These are phyloP conservation scores for Darksidea phi DNA, from an alignment of 495 filamentous ascomycete species.

Conservation along the genomic window DNA sequence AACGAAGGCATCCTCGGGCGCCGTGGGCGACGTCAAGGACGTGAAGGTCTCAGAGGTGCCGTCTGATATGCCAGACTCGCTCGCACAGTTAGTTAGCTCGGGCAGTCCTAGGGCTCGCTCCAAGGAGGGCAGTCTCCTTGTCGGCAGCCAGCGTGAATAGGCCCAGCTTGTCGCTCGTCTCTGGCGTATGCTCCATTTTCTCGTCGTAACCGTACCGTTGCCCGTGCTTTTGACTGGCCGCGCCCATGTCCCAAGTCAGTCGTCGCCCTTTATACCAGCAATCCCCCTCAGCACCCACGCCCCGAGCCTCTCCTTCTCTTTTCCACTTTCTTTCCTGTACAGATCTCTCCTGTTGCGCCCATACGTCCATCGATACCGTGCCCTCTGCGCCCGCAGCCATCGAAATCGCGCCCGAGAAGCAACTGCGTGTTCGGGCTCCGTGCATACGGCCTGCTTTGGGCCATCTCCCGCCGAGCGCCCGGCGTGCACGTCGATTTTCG, in stretches of 20 bases:
- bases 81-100: not conserved
- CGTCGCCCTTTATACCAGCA: constrained; percentile 25
- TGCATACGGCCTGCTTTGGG: constrained; percentile 10
- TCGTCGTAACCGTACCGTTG: constrained; percentile 23
- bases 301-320: constrained; percentile 7
- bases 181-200: constrained; percentile 18
- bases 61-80: not conserved
- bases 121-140: not conserved
- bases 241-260: constrained; percentile 26
- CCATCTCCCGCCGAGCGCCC: not conserved
- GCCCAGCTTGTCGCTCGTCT: constrained; percentile 21
- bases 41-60: not conserved
- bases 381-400: constrained; percentile 4
- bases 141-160: not conserved
- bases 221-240: constrained; percentile 27
- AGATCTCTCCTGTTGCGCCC: not conserved
- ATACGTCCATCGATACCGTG: constrained; percentile 2
- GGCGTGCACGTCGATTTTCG: constrained; percentile 16
- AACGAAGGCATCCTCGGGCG: not conserved
- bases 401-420: not conserved
- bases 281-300: constrained; percentile 7
- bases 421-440: constrained; percentile 13
- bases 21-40: not conserved
- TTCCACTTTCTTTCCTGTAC: constrained; percentile 9
- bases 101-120: not conserved